Evolutionary conservation across 2,329 filamentous ascomycete genomes (phyloP).

Genomic region (Tolypocladium paradoxum): DNA sequence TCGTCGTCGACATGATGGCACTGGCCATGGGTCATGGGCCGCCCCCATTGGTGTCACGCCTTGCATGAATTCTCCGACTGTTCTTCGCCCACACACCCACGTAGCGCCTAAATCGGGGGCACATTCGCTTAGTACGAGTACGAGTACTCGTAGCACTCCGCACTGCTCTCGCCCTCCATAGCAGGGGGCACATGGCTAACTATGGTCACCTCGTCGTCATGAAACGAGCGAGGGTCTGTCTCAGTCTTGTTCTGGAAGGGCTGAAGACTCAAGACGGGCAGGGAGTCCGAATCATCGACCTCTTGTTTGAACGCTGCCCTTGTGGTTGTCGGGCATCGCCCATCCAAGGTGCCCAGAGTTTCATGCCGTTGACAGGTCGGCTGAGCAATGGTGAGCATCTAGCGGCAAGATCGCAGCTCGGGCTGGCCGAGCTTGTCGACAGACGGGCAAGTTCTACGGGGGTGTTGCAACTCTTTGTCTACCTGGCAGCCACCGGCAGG

Average conservation of each 20-base stretch:
- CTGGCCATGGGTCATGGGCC: neutral
- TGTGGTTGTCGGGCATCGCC: neutral
- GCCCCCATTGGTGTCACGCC: slow-evolving; percentile 12
- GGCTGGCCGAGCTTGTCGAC: neutral
- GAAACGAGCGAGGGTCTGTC: slow-evolving; percentile 4
- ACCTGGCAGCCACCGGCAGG: neutral
- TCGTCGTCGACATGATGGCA: neutral
- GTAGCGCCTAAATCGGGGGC: neutral
- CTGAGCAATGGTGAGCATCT: neutral
- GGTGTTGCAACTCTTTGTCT: neutral
- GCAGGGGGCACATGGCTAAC: neutral
- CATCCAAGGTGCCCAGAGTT: neutral
- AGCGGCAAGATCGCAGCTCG: neutral
- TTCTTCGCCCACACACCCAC: neutral
- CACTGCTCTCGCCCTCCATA: neutral
- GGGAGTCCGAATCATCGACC: neutral
- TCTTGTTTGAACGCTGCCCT: slow-evolving; percentile 4
- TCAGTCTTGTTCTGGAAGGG: slow-evolving; percentile 3
- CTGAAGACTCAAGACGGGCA: neutral
- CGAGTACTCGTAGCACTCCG: no score
- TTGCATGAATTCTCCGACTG: slow-evolving; percentile 8
- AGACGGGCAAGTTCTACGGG: neutral
- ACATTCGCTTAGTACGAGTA: neutral
- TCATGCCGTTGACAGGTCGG: neutral
- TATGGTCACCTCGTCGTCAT: neutral